A percentile compares a stretch with the other conserved stretches of the same genome.
These are phyloP conservation scores for Boletus huronensis DNA, from an alignment of 768 basidiomycete genomes.

Conservation along the genomic window DNA sequence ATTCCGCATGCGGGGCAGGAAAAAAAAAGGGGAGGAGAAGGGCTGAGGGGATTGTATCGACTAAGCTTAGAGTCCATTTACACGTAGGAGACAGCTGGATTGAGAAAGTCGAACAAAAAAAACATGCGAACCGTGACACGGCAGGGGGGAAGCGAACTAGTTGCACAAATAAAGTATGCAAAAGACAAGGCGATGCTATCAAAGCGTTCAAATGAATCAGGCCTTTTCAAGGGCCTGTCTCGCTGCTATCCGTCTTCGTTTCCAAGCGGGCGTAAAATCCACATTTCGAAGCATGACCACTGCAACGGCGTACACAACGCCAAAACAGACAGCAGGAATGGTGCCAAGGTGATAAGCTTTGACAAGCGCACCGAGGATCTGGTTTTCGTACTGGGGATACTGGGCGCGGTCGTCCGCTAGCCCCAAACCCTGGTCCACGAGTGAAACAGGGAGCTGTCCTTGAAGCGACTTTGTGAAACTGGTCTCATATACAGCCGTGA, in stretches of 20 bases:
- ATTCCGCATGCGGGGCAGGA: background rate
- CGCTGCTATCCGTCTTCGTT: constrained; percentile 29
- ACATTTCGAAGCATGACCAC: constrained; percentile 32
- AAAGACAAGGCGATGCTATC: constrained; percentile 9
- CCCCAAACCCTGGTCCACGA: constrained; percentile 31
- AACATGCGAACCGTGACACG: background rate
- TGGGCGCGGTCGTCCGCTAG: constrained; percentile 28
- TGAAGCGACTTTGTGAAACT: constrained; percentile 29
- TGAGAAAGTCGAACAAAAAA: background rate
- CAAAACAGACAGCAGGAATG: constrained; percentile 34
- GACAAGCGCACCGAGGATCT: constrained; percentile 32
- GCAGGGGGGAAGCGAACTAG: background rate
- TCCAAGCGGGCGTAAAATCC: constrained; percentile 33
- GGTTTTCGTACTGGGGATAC: constrained; percentile 33
- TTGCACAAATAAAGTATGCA: constrained; percentile 22
- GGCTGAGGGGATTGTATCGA: background rate
- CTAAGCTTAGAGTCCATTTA: constrained; percentile 13
- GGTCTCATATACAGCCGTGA: constrained; percentile 33
- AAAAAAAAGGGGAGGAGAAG: background rate
- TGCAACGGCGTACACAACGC: constrained; percentile 30
- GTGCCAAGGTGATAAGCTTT: constrained; percentile 34
- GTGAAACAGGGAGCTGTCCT: constrained; percentile 26
- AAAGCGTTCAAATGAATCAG: constrained; percentile 16
- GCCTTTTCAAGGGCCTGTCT: constrained; percentile 20
- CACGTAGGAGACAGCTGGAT: background rate